phyloP scores from a whole-genome alignment of 2,329 filamentous ascomycete genomes.

The Xylaria hypoxylon region DNA sequence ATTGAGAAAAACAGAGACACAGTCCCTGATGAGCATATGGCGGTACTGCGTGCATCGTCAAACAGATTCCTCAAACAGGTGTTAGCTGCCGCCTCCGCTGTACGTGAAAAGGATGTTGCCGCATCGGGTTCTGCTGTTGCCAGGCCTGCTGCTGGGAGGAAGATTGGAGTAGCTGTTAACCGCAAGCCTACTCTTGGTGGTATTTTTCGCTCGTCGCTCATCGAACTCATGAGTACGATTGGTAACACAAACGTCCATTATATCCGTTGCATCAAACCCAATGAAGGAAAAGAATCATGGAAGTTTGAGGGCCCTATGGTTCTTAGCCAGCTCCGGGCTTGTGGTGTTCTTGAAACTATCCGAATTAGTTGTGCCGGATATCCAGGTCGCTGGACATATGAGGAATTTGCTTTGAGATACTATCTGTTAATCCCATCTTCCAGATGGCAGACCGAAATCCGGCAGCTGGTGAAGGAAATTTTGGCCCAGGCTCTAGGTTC shows the following conservation, averaged over 20 bases:
- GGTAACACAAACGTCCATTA: conserved; percentile 99
- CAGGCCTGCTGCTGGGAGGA: conserved; percentile 82
- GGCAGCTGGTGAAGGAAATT: conserved; percentile 93
- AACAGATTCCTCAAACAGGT: conserved; percentile 89
- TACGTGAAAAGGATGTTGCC: conserved; percentile 87
- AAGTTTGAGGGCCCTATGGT: conserved; percentile 99
- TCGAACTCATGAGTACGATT: conserved; percentile 98
- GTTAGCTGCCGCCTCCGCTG: conserved; percentile 83
- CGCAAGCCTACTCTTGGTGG: conserved; percentile 96
- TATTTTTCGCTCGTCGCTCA: conserved; percentile 98
- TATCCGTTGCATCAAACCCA: conserved; percentile 98
- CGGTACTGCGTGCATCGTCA: conserved; percentile 83
- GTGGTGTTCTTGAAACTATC: conserved; percentile 98
- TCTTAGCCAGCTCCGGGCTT: conserved; percentile 93
- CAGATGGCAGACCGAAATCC: conserved; percentile 93
- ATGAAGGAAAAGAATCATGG: conserved; percentile 96
- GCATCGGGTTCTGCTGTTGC: conserved; percentile 76
- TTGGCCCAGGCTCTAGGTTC: conserved; percentile 87
- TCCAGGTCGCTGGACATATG: conserved; percentile 97
- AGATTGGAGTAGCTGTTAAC: conserved; percentile 91
- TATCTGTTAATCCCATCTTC: conserved; percentile 96
- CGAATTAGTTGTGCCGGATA: conserved; percentile 98
- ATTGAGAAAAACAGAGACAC: conserved; percentile 99
- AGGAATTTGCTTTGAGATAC: conserved; percentile 96
- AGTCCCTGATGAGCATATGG: conserved; percentile 97